Evolutionary conservation across 2,329 filamentous ascomycete species (phyloP), one percentile per base, ranked within the genome.

Genomic region (Aspergillus nomiae): DNA sequence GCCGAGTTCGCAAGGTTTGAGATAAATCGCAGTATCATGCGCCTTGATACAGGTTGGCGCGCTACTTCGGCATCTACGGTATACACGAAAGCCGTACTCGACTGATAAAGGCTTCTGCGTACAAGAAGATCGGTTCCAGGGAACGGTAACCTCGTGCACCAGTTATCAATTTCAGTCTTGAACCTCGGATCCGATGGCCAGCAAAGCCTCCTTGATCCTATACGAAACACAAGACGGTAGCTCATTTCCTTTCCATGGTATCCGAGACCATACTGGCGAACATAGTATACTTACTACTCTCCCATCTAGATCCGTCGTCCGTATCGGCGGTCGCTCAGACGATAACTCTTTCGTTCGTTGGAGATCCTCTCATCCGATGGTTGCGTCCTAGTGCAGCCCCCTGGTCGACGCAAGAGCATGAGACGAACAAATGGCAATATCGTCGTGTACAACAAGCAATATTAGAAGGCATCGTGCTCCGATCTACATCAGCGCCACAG

Each of bases 281-380:
- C 19, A 8, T 57, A 34, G 24, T n/a, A 55, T n/a, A 59, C 53
- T 61, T 7, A 60, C 30, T 14, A 45, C 5, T 28, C 24, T 11
- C 14, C 46, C 45, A 28, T 51, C 21, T 32, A 72, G 70, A 69
- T 14, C 21, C 19, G 46, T 19, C 38, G 11, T 63, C 54, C 1
- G 65, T 71, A 32, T 38, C 61, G 4, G 58, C 63, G 0, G 61
- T 68, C 4, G 67, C 67, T 9, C 58, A 66, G 45, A 73, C 70
- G 4, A 63, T 73, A 36, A 68, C 63, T 38, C 57, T 63, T 11
- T 67, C 71, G 2, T 73, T 73, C 41, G 66, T 70, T 11, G 64
- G 66, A 10, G 71, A 73, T 60, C 71, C 70, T 5, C 45, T 73
- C 16, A 70, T 73, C 28, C 61, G 54, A 57, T 73, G 70, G 70